Evolutionary conservation across 1,284 basidiomycete genomes (phyloP), one percentile per base, ranked within the genome.

Genomic region (Ceratobasidium sp.): DNA sequence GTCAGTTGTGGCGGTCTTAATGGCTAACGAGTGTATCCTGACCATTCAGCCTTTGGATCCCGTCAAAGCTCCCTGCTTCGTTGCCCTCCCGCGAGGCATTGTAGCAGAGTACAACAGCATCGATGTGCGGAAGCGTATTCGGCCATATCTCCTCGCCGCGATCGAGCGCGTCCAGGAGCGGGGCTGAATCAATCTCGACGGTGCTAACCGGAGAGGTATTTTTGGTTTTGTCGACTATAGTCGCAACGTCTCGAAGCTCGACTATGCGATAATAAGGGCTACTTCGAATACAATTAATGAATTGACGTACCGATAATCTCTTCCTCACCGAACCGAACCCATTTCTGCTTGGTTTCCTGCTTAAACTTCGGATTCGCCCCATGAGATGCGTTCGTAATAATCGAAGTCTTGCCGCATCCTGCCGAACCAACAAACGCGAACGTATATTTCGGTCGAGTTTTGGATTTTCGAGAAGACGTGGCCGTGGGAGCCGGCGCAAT

Each of bases 31-130:
- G 15, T 54, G 58, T 23, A 75, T n/a, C n/a, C n/a, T n/a, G n/a
- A n/a, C 58, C 56, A 37, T 45, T 75, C 35, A 63, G 42, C 37
- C 37, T 35, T 39, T 49, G 13, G 35, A 26, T 39, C 79, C 77
- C 20, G 17, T 23, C 82, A 89, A 87, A 39, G 93, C 87, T 56
- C 88, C 89, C 49, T 82, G 82, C 79, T 91, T 91, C 33, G 92
- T 93, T 13, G 84, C 81, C 77, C 82, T 66, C 82, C 78, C 88
- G 84, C 0, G 90, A 89, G 15, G 89, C 87, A 82, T 94, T 91
- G 82, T 93, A 94, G 80, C 92, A 94, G 58, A 94, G 86, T 56
- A 94, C 86, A 28, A 90, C 86, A 7, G 90, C 92, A 80, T 93
- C 89, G 71, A 92, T 85, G 17, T 83, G 83, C 31, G 90, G 89